A percentile compares a stretch with the other conserved stretches of the same genome.
These are phyloP conservation scores for Citeromyces hawaiiensis DNA, from an alignment of 1,139 yeast genomes.

Conservation along the genomic window DNA sequence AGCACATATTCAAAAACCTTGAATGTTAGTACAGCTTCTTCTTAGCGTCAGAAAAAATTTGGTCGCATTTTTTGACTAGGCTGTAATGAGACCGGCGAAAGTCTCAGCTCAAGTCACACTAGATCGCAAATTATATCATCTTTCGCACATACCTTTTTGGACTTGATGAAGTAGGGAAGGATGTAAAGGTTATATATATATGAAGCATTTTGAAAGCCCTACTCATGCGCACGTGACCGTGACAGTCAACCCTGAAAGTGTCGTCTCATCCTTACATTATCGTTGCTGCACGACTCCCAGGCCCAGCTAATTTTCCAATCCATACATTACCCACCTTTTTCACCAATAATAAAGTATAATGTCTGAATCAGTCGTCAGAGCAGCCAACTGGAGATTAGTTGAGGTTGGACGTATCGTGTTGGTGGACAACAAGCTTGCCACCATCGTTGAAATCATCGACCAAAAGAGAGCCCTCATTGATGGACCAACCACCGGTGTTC, in stretches of 20 bases:
- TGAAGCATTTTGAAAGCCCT: not conserved
- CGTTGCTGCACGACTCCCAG: not conserved
- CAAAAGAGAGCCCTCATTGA: constrained; percentile 97
- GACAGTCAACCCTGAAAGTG: not conserved
- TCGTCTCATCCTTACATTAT: not conserved
- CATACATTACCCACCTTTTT: not conserved
- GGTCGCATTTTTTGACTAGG: not conserved
- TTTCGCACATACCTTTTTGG: not conserved
- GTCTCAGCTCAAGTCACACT: not conserved
- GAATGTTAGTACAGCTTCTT: not conserved
- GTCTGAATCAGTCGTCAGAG: constrained; percentile 21
- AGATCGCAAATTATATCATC: not conserved
- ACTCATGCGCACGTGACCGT: not conserved
- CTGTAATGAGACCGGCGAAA: not conserved
- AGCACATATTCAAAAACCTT: not conserved
- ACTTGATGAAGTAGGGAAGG: too few species aligned
- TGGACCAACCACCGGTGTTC: constrained; percentile 69
- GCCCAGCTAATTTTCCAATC: not conserved
- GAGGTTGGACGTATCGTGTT: constrained; percentile 99
- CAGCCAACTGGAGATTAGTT: constrained; percentile 95
- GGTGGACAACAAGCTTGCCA: constrained; percentile 82
- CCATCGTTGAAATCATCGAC: constrained; percentile 97
- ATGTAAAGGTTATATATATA: too few species aligned
- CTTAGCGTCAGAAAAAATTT: not conserved
- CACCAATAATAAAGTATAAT: not conserved